phyloP scores from a whole-genome alignment of 2,329 filamentous ascomycete genomes.

The Penicillium vulpinum region DNA sequence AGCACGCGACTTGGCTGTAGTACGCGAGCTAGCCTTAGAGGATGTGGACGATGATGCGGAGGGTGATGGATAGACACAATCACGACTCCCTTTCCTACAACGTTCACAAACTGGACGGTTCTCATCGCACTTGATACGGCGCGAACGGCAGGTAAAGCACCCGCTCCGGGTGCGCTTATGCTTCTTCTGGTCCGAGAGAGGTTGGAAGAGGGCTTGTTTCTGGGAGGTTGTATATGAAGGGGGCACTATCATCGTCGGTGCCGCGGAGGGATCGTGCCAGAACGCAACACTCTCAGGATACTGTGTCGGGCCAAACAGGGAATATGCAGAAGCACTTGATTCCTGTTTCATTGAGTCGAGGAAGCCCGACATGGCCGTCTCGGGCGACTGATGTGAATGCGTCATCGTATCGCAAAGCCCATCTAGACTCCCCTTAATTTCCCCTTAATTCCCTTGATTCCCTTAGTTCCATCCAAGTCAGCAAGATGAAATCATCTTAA shows the following conservation, averaged over 20 bases:
- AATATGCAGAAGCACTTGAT: constrained; percentile 33
- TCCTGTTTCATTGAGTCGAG: constrained; percentile 28
- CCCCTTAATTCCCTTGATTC: not conserved
- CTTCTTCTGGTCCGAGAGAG: constrained; percentile 70
- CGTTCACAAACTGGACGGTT: constrained; percentile 81
- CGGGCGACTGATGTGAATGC: constrained; percentile 32
- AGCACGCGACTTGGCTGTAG: constrained; percentile 45
- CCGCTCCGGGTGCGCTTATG: constrained; percentile 91
- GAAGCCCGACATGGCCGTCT: constrained; percentile 32
- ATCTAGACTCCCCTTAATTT: not conserved
- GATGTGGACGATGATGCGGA: constrained; percentile 33
- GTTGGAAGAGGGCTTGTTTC: constrained; percentile 32
- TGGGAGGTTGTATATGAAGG: constrained; percentile 22
- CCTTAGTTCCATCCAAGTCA: not conserved
- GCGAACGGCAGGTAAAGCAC: constrained; percentile 86
- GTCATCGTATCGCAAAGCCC: constrained; percentile 25
- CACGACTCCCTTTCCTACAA: constrained; percentile 86
- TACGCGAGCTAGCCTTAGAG: constrained; percentile 44
- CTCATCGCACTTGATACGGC: constrained; percentile 95
- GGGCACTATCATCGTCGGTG: constrained; percentile 19
- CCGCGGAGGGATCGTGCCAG: constrained; percentile 41
- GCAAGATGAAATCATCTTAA: not conserved
- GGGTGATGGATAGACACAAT: constrained; percentile 82
- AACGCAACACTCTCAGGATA: constrained; percentile 47
- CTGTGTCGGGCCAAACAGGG: constrained; percentile 36